Evolutionary conservation across 2,329 filamentous ascomycete genomes (phyloP), one percentile per base, ranked within the genome.

Genomic region (Penicillium sp.): DNA sequence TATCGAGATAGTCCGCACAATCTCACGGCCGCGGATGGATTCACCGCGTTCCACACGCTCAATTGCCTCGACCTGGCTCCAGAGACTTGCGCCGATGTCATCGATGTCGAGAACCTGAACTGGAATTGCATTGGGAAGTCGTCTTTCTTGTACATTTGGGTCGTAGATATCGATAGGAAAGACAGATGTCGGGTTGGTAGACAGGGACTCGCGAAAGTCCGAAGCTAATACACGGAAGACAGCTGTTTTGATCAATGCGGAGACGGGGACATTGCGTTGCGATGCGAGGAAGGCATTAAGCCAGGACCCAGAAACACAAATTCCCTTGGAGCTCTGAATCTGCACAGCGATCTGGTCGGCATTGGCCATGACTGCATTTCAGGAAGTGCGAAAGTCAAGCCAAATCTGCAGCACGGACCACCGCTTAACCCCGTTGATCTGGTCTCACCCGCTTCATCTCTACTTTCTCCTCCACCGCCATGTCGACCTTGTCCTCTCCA

Each of bases 101-200:
- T 94, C 83, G 6, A 96, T 72, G 52, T 93, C 88, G 1, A 95
- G 68, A 1, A 96, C 77, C 62, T 96, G 92, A 1, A 92, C 82
- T 2, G 82, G 71, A 1, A 90, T 71, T 20, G 85, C 76, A 1
- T 72, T 72, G 0, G 67, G 44, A 0, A 96, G 67, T 0, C 64
- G 67, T 3, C 68, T 63, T 41, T 85, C 77, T 46, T 75, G 71
- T 7, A 74, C 61, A 3, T 68, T 64, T 0, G 75, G 69, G 47
- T 77, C 69, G 32, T 70, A 64, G n/a, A 80, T 64, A 46, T 76
- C 72, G 0, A 63, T 39, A 0, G 88, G 85, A 3, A 88, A 69
- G 6, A 69, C 50, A 6, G 52, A 51, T 3, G 55, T 48, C 2
- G 51, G 43, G 14, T 55, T 75, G 62, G 41, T 81, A 56, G 42